These are phyloP conservation scores for Fusarium sp. DNA, from an alignment of 2,329 filamentous ascomycete species.

Conservation along the genomic window DNA sequence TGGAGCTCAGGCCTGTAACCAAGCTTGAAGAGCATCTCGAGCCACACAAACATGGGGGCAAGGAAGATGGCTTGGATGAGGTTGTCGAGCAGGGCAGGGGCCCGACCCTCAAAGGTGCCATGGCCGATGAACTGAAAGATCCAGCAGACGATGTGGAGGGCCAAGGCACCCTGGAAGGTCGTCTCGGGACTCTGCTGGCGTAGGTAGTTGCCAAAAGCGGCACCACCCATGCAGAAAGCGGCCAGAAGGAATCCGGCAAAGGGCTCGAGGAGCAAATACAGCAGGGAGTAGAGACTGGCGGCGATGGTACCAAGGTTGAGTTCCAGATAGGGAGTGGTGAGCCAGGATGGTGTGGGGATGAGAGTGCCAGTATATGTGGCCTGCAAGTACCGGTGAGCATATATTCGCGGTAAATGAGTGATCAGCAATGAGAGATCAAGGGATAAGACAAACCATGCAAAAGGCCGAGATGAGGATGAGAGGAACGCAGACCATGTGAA, in stretches of 20 bases:
- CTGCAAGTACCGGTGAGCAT: constrained; percentile 51
- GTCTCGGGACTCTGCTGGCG: constrained; percentile 66
- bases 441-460: constrained; percentile 70
- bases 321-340: constrained; percentile 74
- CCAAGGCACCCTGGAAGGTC: constrained; percentile 70
- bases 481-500: constrained; percentile 85
- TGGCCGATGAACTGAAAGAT: constrained; percentile 92
- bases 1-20: constrained; percentile 93
- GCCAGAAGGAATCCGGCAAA: constrained; percentile 86
- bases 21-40: constrained; percentile 89
- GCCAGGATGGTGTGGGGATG: constrained; percentile 73
- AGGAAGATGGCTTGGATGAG: constrained; percentile 91
- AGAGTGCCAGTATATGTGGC: constrained; percentile 72
- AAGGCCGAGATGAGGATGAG: constrained; percentile 79
- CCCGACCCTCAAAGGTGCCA: constrained; percentile 86
- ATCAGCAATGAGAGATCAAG: not conserved
- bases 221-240: constrained; percentile 79
- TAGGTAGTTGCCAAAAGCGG: constrained; percentile 81
- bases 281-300: constrained; percentile 75
- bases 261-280: constrained; percentile 94
- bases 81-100: constrained; percentile 91
- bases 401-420: constrained; percentile 4
- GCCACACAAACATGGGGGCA: constrained; percentile 96
- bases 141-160: constrained; percentile 81
- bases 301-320: constrained; percentile 75